Percentiles rank a stretch among this genome's conserved stretches.
phyloP scores from a whole-genome alignment of 139 green algal species.

The Chlamydomonas sphaeroides region DNA sequence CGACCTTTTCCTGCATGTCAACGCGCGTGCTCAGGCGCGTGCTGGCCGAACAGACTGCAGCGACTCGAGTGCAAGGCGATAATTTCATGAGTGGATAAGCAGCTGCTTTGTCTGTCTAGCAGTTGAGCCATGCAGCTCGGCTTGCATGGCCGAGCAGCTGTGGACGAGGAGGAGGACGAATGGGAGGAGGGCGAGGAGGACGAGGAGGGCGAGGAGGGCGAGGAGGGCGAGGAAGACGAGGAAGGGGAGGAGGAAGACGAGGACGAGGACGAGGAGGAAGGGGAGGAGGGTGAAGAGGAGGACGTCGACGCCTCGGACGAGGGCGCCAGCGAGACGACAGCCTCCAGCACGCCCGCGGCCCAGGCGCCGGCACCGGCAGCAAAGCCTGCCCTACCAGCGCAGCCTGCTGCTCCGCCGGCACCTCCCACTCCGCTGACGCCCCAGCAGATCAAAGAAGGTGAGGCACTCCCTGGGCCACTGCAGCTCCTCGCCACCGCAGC shows the following conservation, averaged over 20 bases:
- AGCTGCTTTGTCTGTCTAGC: no score
- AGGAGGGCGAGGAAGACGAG: not conserved
- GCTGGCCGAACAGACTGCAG: no score
- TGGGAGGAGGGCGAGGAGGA: not conserved
- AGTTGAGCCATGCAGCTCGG: no score
- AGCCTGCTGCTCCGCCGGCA: no score
- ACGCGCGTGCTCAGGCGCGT: no score
- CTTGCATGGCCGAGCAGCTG: no score
- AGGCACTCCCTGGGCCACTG: not conserved
- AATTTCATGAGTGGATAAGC: no score
- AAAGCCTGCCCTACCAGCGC: no score
- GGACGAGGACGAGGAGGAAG: not conserved
- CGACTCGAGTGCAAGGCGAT: no score
- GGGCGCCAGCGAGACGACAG: not conserved
- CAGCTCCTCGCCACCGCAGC: not conserved
- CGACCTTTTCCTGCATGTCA: no score
- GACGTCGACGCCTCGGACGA: not conserved
- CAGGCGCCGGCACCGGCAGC: no score
- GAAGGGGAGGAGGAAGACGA: not conserved
- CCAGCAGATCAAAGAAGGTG: not conserved
- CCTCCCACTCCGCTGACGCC: not conserved
- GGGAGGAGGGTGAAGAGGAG: not conserved
- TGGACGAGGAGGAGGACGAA: not conserved
- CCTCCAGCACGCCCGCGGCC: no score
- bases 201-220: not conserved